phyloP scores from a whole-genome alignment of 768 basidiomycete genomes.

The Xerocomellus chrysenteron region DNA sequence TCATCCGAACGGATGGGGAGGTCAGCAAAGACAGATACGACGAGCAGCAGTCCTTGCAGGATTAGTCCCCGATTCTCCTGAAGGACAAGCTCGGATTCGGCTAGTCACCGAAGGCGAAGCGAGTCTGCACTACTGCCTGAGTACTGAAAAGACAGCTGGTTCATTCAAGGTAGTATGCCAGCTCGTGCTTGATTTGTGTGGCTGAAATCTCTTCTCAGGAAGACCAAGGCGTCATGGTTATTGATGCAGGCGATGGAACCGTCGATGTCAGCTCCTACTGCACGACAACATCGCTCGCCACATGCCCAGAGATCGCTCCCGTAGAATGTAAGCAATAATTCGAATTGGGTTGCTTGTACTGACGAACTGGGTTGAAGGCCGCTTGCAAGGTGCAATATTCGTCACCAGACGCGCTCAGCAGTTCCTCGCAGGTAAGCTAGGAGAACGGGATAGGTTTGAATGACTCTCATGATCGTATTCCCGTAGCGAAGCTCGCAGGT shows the following conservation, averaged over 20 bases:
- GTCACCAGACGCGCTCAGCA: constrained; percentile 44
- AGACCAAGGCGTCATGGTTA: constrained; percentile 48
- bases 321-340: constrained; percentile 37
- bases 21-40: constrained; percentile 45
- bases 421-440: constrained; percentile 38
- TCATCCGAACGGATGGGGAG: constrained; percentile 51
- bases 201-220: constrained; percentile 28
- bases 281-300: constrained; percentile 30
- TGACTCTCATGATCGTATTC: not conserved
- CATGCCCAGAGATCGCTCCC: constrained; percentile 50
- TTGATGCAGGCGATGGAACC: constrained; percentile 66
- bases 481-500: constrained; percentile 39
- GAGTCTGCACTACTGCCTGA: constrained; percentile 48
- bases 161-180: constrained; percentile 24
- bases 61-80: constrained; percentile 36
- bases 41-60: constrained; percentile 43
- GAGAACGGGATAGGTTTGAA: not conserved
- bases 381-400: constrained; percentile 51
- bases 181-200: not conserved
- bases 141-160: constrained; percentile 33
- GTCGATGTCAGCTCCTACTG: constrained; percentile 59
- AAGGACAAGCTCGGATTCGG: constrained; percentile 38
- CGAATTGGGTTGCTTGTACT: not conserved
- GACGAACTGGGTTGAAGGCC: constrained; percentile 36
- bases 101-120: constrained; percentile 57